These are phyloP conservation scores for Byssoonygena ceratinophila DNA, from an alignment of 2,329 filamentous ascomycete genomes.

Conservation along the genomic window DNA sequence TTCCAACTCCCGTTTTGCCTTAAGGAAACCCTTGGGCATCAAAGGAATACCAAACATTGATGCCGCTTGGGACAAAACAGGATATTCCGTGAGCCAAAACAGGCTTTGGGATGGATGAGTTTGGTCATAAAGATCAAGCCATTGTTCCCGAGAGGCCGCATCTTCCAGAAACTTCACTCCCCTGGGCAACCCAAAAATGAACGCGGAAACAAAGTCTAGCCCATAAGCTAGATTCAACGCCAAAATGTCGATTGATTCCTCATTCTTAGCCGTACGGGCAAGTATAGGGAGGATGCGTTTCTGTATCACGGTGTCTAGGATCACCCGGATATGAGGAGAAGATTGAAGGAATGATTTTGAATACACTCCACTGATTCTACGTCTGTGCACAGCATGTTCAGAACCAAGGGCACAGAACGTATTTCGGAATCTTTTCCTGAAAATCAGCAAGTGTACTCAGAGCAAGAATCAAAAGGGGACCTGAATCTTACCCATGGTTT, in stretches of 20 bases:
- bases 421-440: slow-evolving; percentile 4
- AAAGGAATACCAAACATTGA: slow-evolving; percentile 6
- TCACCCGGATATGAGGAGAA: slow-evolving; percentile 44
- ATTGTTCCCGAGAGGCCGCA: slow-evolving; percentile 44
- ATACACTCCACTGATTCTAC: slow-evolving; percentile 63
- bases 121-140: slow-evolving; percentile 50
- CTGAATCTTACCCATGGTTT: slow-evolving; percentile 7
- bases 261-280: slow-evolving; percentile 16
- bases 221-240: slow-evolving; percentile 53
- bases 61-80: neutral
- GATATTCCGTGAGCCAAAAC: slow-evolving; percentile 10
- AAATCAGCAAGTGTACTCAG: neutral
- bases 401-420: slow-evolving; percentile 8
- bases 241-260: slow-evolving; percentile 39
- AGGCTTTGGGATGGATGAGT: slow-evolving; percentile 6
- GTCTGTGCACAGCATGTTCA: slow-evolving; percentile 54
- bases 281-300: slow-evolving; percentile 48
- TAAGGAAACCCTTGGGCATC: slow-evolving; percentile 1
- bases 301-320: slow-evolving; percentile 47
- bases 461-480: neutral
- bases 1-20: slow-evolving; percentile 9
- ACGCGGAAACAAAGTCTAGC: slow-evolving; percentile 62
- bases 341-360: slow-evolving; percentile 59
- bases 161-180: slow-evolving; percentile 50
- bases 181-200: slow-evolving; percentile 54